phyloP scores from a whole-genome alignment of 495 filamentous ascomycete genomes.

The Astrocystis sublimbata region DNA sequence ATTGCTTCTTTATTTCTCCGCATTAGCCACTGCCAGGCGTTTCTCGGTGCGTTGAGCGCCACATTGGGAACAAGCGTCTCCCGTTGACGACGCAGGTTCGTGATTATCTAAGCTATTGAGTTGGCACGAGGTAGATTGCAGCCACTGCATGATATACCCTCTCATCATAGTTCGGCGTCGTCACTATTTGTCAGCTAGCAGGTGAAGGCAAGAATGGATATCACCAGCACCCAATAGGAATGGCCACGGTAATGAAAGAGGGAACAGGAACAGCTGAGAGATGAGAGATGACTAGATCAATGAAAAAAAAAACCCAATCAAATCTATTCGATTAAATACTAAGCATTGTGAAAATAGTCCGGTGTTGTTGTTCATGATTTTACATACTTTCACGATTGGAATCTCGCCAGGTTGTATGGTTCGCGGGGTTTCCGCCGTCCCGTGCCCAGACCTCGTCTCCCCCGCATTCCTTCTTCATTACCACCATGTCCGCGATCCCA shows the following conservation, averaged over 20 bases:
- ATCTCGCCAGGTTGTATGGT: no score
- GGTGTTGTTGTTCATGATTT: no score
- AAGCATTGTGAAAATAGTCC: no score
- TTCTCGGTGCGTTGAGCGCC: conserved; percentile 7
- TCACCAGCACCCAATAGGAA: neutral
- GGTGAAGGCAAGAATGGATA: neutral
- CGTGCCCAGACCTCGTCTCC: no score
- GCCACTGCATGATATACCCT: neutral
- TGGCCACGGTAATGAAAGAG: neutral
- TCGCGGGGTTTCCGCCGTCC: no score
- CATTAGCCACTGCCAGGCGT: conserved; percentile 12
- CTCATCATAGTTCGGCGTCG: neutral
- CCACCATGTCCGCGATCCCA: no score
- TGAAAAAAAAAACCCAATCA: no score
- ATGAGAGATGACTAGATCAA: neutral
- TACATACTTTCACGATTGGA: no score
- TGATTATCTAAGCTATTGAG: neutral
- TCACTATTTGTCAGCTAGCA: neutral
- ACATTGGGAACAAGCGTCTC: neutral
- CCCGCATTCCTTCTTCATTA: no score
- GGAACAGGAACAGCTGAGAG: neutral
- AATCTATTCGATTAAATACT: no score
- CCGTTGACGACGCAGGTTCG: neutral
- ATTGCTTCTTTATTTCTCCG: conserved; percentile 12
- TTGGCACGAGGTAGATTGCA: neutral